Conservation (phyloP, 805 yeast genomes). For the Isabelozyma pseudorhagii region DNA sequence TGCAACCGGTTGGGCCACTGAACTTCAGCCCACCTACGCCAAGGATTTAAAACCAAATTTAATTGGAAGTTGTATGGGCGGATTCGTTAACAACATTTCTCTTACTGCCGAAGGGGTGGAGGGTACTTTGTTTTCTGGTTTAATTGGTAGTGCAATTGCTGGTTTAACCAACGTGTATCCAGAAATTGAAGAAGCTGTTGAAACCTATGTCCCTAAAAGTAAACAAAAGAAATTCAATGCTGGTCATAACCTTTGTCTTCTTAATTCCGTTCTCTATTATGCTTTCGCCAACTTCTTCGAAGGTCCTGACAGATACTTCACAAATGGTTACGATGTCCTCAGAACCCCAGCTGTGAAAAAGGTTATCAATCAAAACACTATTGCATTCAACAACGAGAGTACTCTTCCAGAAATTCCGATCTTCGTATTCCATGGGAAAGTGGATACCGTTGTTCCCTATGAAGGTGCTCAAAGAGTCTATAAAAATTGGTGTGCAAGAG, state of each 20-base stretch:
- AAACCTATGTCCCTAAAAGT: not conserved
- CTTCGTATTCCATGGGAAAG: constrained; percentile 18
- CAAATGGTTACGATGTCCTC: constrained; percentile 14
- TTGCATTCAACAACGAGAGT: constrained; percentile 11
- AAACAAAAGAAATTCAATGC: not conserved
- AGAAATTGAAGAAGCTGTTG: constrained; percentile 4
- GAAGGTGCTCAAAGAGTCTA: constrained; percentile 14
- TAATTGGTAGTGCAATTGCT: constrained; percentile 23
- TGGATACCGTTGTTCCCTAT: constrained; percentile 20
- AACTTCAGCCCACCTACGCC: constrained; percentile 23
- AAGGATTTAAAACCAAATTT: constrained; percentile 7
- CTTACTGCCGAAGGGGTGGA: constrained; percentile 19
- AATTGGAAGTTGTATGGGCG: constrained; percentile 34
- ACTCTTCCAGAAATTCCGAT: constrained; percentile 21
- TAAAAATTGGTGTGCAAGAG: constrained; percentile 21
- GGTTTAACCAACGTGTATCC: constrained; percentile 34
- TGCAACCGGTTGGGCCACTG: constrained; percentile 25
- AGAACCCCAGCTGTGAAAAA: constrained; percentile 7
- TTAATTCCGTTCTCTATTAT: constrained; percentile 4
- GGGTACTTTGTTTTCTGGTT: constrained; percentile 26
- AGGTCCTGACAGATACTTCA: constrained; percentile 8
- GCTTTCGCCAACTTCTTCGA: constrained; percentile 7
- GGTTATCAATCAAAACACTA: constrained; percentile 17
- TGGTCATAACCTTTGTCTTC: not conserved
- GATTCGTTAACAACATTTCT: constrained; percentile 32